Evolutionary conservation across 75 land plant genomes (phyloP).

Genomic region (Cupressus sempervirens): DNA sequence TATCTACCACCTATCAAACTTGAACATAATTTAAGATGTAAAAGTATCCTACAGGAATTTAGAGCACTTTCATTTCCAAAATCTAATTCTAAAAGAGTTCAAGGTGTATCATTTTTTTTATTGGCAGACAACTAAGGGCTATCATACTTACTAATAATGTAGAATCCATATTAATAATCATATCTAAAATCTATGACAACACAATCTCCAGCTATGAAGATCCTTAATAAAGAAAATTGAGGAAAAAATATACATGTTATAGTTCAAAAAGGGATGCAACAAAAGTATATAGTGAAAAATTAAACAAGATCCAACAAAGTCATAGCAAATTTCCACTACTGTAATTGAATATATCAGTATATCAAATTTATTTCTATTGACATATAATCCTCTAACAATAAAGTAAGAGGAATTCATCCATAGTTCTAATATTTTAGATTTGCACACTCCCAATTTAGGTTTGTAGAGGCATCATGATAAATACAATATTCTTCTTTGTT

Average conservation of each 20-base stretch:
- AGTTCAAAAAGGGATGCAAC: not conserved
- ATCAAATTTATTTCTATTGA: not conserved
- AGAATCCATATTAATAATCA: not conserved
- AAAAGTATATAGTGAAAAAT: not conserved
- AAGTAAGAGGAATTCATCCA: not conserved
- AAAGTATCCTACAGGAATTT: not conserved
- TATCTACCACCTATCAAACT: not conserved
- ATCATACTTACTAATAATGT: not conserved
- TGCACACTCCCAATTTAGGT: conserved; percentile 58
- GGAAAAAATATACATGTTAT: not conserved
- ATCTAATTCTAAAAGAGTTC: not conserved
- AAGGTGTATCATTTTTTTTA: not conserved
- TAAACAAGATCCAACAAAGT: not conserved
- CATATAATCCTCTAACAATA: not conserved
- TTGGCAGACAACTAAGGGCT: not conserved
- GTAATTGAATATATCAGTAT: not conserved
- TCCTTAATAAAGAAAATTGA: not conserved
- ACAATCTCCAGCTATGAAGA: not conserved
- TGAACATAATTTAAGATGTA: not conserved
- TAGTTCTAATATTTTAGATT: conserved; percentile 54
- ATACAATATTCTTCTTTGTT: conserved; percentile 55
- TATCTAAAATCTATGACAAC: not conserved
- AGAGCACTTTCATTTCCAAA: not conserved
- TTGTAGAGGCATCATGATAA: conserved; percentile 52
- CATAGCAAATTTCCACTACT: not conserved